phyloP scores from a whole-genome alignment of 768 basidiomycete genomes.

The Strobilomyces dryophilus region DNA sequence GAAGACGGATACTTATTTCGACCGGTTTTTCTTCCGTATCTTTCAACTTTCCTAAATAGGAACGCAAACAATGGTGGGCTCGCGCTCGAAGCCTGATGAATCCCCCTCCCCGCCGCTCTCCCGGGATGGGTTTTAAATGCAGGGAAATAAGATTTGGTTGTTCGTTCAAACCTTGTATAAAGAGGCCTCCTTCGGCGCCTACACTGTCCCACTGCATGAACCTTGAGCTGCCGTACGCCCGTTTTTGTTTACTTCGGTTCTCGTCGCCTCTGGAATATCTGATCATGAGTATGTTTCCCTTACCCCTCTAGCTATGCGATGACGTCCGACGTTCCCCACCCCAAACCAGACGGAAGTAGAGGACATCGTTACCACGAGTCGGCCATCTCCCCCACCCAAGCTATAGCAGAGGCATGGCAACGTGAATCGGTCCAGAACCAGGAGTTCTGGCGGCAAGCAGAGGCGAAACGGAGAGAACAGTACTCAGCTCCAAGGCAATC shows the following conservation, averaged over 20 bases:
- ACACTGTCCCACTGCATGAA: conserved; percentile 30
- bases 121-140: conserved; percentile 25
- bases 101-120: conserved; percentile 14
- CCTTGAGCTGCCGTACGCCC: conserved; percentile 37
- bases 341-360: conserved; percentile 33
- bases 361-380: conserved; percentile 25
- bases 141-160: conserved; percentile 28
- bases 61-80: conserved; percentile 30
- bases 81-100: conserved; percentile 18
- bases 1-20: conserved; percentile 30
- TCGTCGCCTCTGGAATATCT: conserved; percentile 20
- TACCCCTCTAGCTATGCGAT: conserved; percentile 31
- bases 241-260: conserved; percentile 29
- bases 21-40: conserved; percentile 27
- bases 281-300: conserved; percentile 29
- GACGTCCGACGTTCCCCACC: conserved; percentile 33
- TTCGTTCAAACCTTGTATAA: conserved; percentile 34
- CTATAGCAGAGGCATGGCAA: conserved; percentile 69
- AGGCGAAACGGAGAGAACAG: conserved; percentile 42
- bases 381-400: conserved; percentile 48
- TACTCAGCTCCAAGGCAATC: conserved; percentile 40
- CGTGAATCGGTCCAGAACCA: conserved; percentile 56
- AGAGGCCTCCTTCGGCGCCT: conserved; percentile 30
- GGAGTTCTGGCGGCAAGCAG: conserved; percentile 56
- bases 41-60: conserved; percentile 32